Evolutionary conservation across 352 stramenopile species (phyloP).

Genomic region (Globisporangium echinulatum): DNA sequence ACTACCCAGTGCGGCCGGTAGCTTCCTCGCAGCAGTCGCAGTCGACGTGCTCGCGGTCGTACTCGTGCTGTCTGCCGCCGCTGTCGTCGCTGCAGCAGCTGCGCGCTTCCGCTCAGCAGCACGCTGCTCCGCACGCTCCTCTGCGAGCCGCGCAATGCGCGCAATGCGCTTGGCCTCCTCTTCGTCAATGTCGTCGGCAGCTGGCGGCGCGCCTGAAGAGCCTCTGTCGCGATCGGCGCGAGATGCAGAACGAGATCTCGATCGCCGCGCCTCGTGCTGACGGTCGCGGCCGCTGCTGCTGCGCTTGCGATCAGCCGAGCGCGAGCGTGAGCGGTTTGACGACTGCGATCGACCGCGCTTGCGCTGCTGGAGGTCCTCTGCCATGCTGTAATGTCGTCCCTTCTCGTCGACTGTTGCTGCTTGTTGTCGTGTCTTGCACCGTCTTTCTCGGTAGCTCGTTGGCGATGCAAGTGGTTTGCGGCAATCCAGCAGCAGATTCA

Average conservation of each 20-base stretch:
- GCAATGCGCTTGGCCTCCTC: constrained; percentile 70
- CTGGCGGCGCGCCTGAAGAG: not conserved
- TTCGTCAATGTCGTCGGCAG: constrained; percentile 33
- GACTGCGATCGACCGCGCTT: constrained; percentile 46
- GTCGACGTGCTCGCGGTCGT: not conserved
- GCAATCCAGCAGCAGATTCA: no score
- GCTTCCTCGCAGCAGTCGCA: constrained; percentile 18
- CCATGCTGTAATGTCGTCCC: no score
- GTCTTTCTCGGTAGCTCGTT: no score
- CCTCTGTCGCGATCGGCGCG: not conserved
- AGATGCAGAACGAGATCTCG: constrained; percentile 23
- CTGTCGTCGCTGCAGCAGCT: not conserved
- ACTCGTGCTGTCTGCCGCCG: no score
- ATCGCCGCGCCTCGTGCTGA: constrained; percentile 9
- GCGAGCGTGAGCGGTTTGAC: constrained; percentile 20
- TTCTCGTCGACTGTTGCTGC: no score
- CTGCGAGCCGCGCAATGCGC: constrained; percentile 53
- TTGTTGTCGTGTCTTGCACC: no score
- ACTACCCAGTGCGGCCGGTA: constrained; percentile 25
- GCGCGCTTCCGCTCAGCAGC: constrained; percentile 18
- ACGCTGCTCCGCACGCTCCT: constrained; percentile 54
- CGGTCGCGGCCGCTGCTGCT: constrained; percentile 2
- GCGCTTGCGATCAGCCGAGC: constrained; percentile 18
- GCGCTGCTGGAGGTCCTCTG: not conserved
- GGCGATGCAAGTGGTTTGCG: no score